Evolutionary conservation across 2,329 filamentous ascomycete species (phyloP).

Genomic region (Nakataea oryzae): DNA sequence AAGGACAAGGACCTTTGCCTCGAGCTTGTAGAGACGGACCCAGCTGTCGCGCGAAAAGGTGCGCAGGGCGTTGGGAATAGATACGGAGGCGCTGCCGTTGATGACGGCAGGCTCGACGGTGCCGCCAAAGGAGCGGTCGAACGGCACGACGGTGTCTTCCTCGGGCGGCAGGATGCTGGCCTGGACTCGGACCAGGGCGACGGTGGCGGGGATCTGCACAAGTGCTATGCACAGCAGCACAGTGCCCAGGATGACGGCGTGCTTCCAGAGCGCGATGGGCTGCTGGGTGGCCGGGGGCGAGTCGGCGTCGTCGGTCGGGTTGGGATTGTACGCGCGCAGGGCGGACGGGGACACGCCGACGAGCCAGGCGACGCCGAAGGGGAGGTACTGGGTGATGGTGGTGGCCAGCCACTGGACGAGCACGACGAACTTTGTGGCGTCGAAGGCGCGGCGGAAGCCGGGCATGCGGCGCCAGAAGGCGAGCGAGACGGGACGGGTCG

Average conservation of each 20-base stretch:
- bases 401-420: conserved; percentile 50
- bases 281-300: conserved; percentile 24
- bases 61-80: conserved; percentile 67
- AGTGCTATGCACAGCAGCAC: conserved; percentile 44
- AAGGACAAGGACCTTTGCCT: conserved; percentile 59
- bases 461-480: conserved; percentile 62
- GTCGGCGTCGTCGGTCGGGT: conserved; percentile 13
- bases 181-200: conserved; percentile 73
- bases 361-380: conserved; percentile 32
- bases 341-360: conserved; percentile 32
- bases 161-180: conserved; percentile 76
- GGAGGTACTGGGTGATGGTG: conserved; percentile 36
- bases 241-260: conserved; percentile 30
- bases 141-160: conserved; percentile 75
- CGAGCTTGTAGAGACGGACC: conserved; percentile 62
- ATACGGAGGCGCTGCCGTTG: conserved; percentile 61
- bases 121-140: conserved; percentile 78
- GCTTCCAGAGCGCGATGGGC: conserved; percentile 32
- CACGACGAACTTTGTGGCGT: conserved; percentile 59
- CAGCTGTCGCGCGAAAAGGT: conserved; percentile 66
- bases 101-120: conserved; percentile 65
- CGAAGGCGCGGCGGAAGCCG: conserved; percentile 50
- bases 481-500: conserved; percentile 41
- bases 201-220: conserved; percentile 62
- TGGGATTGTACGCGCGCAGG: not conserved